Conservation (phyloP, 2,329 filamentous ascomycete species). For the Fusarium sp. region DNA sequence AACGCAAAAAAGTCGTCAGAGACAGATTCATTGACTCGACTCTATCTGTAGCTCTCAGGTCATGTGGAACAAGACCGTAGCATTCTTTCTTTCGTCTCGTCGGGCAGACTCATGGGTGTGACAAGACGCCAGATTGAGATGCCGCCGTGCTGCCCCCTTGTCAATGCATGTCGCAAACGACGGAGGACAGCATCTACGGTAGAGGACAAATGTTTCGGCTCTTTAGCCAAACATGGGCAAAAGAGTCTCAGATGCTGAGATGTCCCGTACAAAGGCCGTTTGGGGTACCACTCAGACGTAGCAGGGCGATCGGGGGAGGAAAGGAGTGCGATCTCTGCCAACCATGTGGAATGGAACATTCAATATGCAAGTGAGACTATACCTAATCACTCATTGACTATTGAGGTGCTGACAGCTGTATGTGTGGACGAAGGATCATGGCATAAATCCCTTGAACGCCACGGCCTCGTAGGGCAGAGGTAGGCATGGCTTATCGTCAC, state of each 20-base stretch:
- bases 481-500: slow-evolving; percentile 12
- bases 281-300: slow-evolving; percentile 13
- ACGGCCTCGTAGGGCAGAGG: slow-evolving; percentile 28
- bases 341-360: slow-evolving; percentile 7
- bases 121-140: slow-evolving; percentile 30
- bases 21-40: slow-evolving; percentile 20
- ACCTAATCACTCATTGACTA: not conserved
- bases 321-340: slow-evolving; percentile 10
- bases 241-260: slow-evolving; percentile 21
- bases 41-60: not conserved
- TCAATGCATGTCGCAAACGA: slow-evolving; percentile 23
- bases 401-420: slow-evolving; percentile 11
- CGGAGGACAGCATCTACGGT: slow-evolving; percentile 27
- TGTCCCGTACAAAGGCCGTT: slow-evolving; percentile 19
- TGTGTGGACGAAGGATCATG: slow-evolving; percentile 16
- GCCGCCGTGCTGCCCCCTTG: slow-evolving; percentile 19
- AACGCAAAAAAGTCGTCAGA: not conserved
- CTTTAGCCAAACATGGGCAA: slow-evolving; percentile 38
- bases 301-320: not conserved
- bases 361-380: slow-evolving; percentile 22
- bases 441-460: slow-evolving; percentile 14
- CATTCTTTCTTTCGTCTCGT: slow-evolving; percentile 27
- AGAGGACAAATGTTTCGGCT: slow-evolving; percentile 41
- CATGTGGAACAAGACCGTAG: slow-evolving; percentile 8
- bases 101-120: slow-evolving; percentile 26